Base-by-base conservation (phyloP, 139 green algal genomes). In the Eudorina sp. region DNA sequence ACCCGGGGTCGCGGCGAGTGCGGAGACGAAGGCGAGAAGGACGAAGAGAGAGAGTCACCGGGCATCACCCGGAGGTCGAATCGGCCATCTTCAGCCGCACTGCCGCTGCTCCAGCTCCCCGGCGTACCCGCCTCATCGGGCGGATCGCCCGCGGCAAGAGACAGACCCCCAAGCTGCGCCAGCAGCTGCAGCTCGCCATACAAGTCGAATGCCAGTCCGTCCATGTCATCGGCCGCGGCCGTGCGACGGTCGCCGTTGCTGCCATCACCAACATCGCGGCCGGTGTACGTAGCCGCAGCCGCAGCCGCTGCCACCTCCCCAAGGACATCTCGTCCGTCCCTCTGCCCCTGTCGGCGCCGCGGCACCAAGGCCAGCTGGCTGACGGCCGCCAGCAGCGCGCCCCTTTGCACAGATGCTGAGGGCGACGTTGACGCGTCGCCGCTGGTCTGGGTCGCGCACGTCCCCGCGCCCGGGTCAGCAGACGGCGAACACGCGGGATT, bases 161-260 rank as follows among this genome's bases (percentile, higher is more conserved):
- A 74, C 58, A 85, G 14, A 2, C 55, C 55, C 27, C 40, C 9
- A 40, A 86, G 80, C 80, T 86, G 80, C 5, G 6, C 27, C 41
- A n/a, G 53, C 11, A 86, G 60, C 41, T 60, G 41, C 62, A 86
- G 41, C 27, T 76, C 80, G 5, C 80, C 80, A 41, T 60, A 76
- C 43, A 86, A 29, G 43, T 86, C 80, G 62, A 62, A 86, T 60
- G 48, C 36, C 7, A 86, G 80, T 7, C 76, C 76, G 18, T 72
- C 76, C 14, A 16, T 11, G 19, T 48, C 36, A 4, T 5, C 36
- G 11, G 36, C 14, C 51, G 11, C 68, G 29, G 55, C 55, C 4
- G 55, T 8, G 23, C 19, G 55, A 13, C 16, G 51, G 51, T 58
- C 16, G 51, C 51, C 16, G 51, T n/a, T n/a, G 68, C 18, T 21